A percentile compares a stretch with the other conserved stretches of the same genome.
Evolutionary conservation across 257 asterid species (phyloP).

Genomic region (Solanum pimpinellifolium): DNA sequence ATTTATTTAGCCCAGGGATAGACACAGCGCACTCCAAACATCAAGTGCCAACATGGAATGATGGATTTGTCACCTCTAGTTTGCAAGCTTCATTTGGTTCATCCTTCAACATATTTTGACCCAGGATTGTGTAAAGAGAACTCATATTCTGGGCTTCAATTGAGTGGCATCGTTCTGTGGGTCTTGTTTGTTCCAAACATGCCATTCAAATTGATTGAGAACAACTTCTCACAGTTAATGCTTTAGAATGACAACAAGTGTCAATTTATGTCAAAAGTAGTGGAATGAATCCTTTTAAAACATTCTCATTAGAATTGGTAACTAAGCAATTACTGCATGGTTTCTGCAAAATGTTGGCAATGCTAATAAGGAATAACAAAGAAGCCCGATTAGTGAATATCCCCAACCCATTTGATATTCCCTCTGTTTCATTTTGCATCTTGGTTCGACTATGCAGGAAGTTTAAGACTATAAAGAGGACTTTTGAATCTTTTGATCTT

Average conservation of each 20-base stretch:
- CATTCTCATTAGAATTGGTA: background rate
- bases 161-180: background rate
- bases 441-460: background rate
- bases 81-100: background rate
- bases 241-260: background rate
- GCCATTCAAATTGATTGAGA: background rate
- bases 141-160: background rate
- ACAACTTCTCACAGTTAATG: background rate
- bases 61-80: background rate
- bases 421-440: background rate
- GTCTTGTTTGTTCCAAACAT: background rate
- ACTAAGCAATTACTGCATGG: background rate
- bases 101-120: background rate
- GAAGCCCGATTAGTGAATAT: background rate
- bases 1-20: background rate
- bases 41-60: background rate
- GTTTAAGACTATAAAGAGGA: background rate
- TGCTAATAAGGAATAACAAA: background rate
- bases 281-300: background rate
- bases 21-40: background rate
- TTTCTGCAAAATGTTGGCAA: background rate
- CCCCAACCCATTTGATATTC: background rate
- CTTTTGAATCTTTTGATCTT: background rate
- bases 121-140: background rate
- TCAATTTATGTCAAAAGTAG: background rate